These are phyloP conservation scores for Hortaea sp. DNA, from an alignment of 2,329 filamentous ascomycete species.

Conservation along the genomic window DNA sequence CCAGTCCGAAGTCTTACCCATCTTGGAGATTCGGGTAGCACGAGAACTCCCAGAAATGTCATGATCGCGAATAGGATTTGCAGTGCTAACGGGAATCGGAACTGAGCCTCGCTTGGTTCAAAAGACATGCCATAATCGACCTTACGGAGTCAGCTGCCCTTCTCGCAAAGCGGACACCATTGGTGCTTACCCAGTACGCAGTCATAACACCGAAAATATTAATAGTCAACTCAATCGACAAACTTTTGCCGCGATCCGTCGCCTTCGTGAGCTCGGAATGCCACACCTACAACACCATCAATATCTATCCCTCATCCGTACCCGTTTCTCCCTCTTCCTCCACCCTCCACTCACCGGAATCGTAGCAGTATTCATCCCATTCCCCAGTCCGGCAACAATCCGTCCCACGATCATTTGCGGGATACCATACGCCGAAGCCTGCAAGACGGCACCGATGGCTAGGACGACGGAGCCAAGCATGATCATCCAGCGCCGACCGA, in stretches of 20 bases:
- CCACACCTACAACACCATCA: conserved; percentile 21
- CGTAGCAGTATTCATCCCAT: conserved; percentile 40
- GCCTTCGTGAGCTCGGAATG: conserved; percentile 41
- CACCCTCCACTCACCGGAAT: conserved; percentile 27
- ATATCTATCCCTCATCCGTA: too few species aligned
- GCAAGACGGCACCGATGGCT: conserved; percentile 37
- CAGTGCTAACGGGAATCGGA: conserved; percentile 15
- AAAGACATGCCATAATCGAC: conserved; percentile 29
- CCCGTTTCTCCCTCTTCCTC: too few species aligned
- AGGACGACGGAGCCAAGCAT: conserved; percentile 39
- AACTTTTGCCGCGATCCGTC: conserved; percentile 38
- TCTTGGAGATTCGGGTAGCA: conserved; percentile 30
- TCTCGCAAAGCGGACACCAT: too few species aligned
- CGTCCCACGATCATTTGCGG: conserved; percentile 38
- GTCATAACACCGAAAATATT: conserved; percentile 37
- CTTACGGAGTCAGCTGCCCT: conserved; percentile 12
- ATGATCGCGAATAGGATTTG: conserved; percentile 32
- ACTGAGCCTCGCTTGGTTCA: conserved; percentile 20
- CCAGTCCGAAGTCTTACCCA: conserved; percentile 15
- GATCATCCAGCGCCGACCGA: conserved; percentile 38
- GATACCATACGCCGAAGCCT: conserved; percentile 30
- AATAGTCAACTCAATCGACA: conserved; percentile 41
- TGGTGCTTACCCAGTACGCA: conserved; percentile 35
- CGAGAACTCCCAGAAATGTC: conserved; percentile 22
- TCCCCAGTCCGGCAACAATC: conserved; percentile 41